These are phyloP conservation scores for Yamadazyma atlantica DNA, from an alignment of 1,139 yeast species.

Conservation along the genomic window DNA sequence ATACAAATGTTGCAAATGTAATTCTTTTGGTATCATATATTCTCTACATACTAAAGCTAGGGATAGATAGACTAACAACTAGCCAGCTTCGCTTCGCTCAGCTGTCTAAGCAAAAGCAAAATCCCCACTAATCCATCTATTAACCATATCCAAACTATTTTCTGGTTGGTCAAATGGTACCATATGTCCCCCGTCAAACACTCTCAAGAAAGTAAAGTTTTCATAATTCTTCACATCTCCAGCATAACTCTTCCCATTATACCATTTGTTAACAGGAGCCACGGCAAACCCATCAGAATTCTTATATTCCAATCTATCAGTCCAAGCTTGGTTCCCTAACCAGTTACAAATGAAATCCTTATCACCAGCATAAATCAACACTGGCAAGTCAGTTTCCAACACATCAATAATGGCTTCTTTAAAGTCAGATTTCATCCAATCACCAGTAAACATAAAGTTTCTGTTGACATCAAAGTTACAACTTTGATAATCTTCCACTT, in stretches of 20 bases:
- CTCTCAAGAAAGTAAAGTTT: slow-evolving; percentile 48
- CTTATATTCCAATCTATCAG: slow-evolving; percentile 66
- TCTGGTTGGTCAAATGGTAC: slow-evolving; percentile 52
- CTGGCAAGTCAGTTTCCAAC: slow-evolving; percentile 61
- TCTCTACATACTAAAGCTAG: too few relatives aligned
- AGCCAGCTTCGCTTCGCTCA: too few relatives aligned
- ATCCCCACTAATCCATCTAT: slow-evolving; percentile 47
- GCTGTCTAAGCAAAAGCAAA: slow-evolving; percentile 17
- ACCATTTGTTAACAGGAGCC: slow-evolving; percentile 42
- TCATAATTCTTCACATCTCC: slow-evolving; percentile 49
- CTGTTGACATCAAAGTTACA: slow-evolving; percentile 86
- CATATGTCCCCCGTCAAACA: slow-evolving; percentile 52
- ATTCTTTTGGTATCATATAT: too few relatives aligned
- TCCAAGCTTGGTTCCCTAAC: slow-evolving; percentile 87
- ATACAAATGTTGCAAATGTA: not conserved
- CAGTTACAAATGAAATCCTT: slow-evolving; percentile 85
- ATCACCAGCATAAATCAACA: slow-evolving; percentile 80
- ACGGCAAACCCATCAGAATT: slow-evolving; percentile 51
- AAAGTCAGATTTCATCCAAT: slow-evolving; percentile 87
- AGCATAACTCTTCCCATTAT: slow-evolving; percentile 37
- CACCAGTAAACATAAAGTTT: slow-evolving; percentile 83
- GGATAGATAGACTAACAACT: too few relatives aligned
- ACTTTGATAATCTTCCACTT: slow-evolving; percentile 76
- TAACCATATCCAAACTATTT: slow-evolving; percentile 46
- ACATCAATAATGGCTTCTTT: slow-evolving; percentile 58